A percentile compares a stretch with the other conserved stretches of the same genome.
Conservation (phyloP, 1,284 basidiomycete genomes). For the Cryptococcus amylolentus region DNA sequence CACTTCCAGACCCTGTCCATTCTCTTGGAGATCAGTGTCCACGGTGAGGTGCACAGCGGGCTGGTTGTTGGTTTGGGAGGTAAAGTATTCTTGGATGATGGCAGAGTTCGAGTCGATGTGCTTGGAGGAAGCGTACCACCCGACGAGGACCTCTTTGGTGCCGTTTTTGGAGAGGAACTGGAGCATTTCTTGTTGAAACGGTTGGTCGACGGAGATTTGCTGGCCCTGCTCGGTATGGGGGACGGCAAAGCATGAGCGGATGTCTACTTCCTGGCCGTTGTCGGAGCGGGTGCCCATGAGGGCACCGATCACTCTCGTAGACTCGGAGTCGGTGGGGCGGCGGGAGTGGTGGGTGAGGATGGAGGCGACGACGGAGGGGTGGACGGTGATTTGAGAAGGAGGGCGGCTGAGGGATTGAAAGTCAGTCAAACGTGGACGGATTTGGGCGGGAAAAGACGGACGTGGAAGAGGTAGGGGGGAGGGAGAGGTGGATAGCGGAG, state of each 20-base stretch:
- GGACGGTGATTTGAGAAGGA: conserved; percentile 72
- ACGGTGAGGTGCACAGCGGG: conserved; percentile 91
- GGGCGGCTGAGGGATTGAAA: conserved; percentile 52
- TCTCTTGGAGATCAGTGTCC: conserved; percentile 67
- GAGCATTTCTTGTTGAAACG: conserved; percentile 90
- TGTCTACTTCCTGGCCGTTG: conserved; percentile 60
- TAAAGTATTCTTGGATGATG: conserved; percentile 97
- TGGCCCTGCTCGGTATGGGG: conserved; percentile 87
- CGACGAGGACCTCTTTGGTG: conserved; percentile 49
- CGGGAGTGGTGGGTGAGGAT: conserved; percentile 98
- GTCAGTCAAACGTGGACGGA: neutral
- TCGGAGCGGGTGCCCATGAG: conserved; percentile 82
- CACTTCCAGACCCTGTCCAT: conserved; percentile 70
- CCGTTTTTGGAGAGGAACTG: conserved; percentile 61
- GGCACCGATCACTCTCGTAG: conserved; percentile 83
- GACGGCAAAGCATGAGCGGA: conserved; percentile 80
- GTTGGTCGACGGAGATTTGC: conserved; percentile 92
- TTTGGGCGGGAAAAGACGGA: conserved; percentile 12
- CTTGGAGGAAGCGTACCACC: conserved; percentile 61
- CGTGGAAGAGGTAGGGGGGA: conserved; percentile 42
- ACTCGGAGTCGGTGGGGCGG: conserved; percentile 60
- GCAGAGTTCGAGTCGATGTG: conserved; percentile 94
- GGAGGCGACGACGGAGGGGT: conserved; percentile 89
- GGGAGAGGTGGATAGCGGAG: conserved; percentile 47
- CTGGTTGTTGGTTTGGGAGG: conserved; percentile 81